A percentile compares a stretch with the other conserved stretches of the same genome.
Conservation (phyloP, 2,329 filamentous ascomycete species). For the Beauveria rudraprayagi region DNA sequence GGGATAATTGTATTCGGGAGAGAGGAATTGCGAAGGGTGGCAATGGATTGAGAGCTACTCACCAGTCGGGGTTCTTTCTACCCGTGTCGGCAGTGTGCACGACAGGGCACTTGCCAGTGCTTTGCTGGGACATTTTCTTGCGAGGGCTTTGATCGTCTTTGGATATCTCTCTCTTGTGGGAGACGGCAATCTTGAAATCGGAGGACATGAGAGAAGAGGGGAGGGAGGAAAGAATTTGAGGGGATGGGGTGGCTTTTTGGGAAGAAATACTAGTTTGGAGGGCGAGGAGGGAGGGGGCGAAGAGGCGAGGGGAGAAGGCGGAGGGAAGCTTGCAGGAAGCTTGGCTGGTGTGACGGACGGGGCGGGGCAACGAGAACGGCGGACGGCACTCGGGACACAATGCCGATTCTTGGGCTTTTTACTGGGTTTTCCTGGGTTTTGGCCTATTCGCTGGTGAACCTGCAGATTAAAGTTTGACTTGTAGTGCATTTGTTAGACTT, state of each 20-base stretch:
- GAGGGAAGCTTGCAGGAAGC: constrained; percentile 5
- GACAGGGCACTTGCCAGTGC: constrained; percentile 8
- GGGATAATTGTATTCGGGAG: too few species aligned
- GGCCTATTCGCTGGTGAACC: background rate
- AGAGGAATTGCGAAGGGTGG: background rate
- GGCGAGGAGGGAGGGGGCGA: background rate
- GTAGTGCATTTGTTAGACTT: background rate
- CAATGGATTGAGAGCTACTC: background rate
- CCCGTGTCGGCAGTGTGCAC: constrained; percentile 8
- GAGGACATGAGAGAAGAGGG: constrained; percentile 4
- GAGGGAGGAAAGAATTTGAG: background rate
- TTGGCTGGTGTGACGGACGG: background rate
- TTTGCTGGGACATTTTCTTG: constrained; percentile 14
- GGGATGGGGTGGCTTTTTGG: constrained; percentile 8
- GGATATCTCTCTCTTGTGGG: constrained; percentile 13
- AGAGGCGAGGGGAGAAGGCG: background rate
- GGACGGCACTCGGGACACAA: constrained; percentile 4
- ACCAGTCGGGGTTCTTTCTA: constrained; percentile 10
- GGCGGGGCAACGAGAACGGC: background rate
- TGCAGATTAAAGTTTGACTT: too few species aligned
- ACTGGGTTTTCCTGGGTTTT: background rate
- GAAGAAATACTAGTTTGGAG: constrained; percentile 5
- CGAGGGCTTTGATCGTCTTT: constrained; percentile 18
- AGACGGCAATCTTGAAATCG: constrained; percentile 12
- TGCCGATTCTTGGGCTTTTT: background rate